Base-by-base conservation (phyloP, 2,329 filamentous ascomycete species). In the Aureobasidium sp. region DNA sequence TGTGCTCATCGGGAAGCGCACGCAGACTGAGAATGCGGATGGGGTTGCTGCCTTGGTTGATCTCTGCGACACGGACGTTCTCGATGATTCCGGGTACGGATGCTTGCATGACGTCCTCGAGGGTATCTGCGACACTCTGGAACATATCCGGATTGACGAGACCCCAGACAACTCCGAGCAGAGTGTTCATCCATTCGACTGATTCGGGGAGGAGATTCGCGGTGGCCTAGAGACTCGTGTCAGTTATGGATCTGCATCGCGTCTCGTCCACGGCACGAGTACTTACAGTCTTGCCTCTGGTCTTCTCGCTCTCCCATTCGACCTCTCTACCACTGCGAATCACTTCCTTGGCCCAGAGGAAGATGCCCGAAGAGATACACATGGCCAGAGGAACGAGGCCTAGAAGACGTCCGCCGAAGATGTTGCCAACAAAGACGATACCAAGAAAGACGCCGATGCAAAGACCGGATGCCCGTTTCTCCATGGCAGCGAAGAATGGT, bases 111-210 rank as follows among this genome's bases (percentile, higher is more conserved):
- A 97, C 87, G 66, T 97, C 91, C 70, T 93, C 88, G 5, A 93
- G 79, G 11, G 88, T 96, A 65, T 97, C 93, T n/a, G 90, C 90
- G 7, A 96, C 80, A 5, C 81, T 81, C n/a, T 81, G 75, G 68
- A 98, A 93, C 86, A 97, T 94, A 38, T 97, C 91, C 0, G 93
- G 91, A 64, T 97, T 94, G 58, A 96, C 84, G 3, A 97, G 74
- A 0, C 88, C 87, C 93, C 93, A 98, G 38, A 93, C 78, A 37
- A 95, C 80, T 1, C 80, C 81, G 3, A 97, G 70, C 47, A 93
- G 80, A 0, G 88, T 90, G 67, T 98, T 98, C 79, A 98, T 85
- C 93, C 93, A 97, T 66, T 79, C 74, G 6, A 95, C 90, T 0
- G 88, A 94, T 70, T 96, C 91, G 0, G 91, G 91, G 6, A 97